Base-by-base conservation (phyloP, 2,329 filamentous ascomycete species). In the Aureobasidium sp. region DNA sequence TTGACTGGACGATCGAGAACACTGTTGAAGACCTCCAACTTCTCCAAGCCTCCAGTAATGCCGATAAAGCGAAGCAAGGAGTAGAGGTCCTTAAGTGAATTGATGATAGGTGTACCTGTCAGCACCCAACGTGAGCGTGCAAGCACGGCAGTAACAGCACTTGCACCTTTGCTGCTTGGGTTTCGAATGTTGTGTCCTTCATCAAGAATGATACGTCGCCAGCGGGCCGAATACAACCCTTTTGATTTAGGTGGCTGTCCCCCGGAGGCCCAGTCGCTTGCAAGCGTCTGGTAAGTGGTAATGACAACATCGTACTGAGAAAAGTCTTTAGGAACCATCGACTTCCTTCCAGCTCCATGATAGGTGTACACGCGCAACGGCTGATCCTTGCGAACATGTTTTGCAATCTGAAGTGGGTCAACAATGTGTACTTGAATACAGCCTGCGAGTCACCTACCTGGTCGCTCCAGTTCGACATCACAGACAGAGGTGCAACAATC, bases 391-490 rank as follows among this genome's bases (percentile, higher is more conserved):
- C 84, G 81, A 50, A 93, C 82, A 69, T 96, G 91, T 41, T 82
- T 80, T 65, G 83, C 78, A 60, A 93, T 89, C 73, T 60, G 23
- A 5, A 23, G 10, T 8, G 4, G 6, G n/a, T 57, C 15, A 59
- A 32, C 13, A 5, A 36, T 44, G 17, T 36, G 15, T 8, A 23
- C n/a, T 36, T n/a, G 1, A 20, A 2, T 26, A 29, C 17, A 42
- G 2, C 6, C 52, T 57, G 13, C 27, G 20, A 46, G 13, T 48
- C 4, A 12, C 32, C 2, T 29, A 59, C 55, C 44, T 96, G 91
- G 60, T 87, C 85, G 67, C 84, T 85, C 91, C 91, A 96, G 68
- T 96, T 96, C 70, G 87, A 91, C 88, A 96, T 92, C 23, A 96
- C 90, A 57, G 87, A 87, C 6, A 95, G 82, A 0, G 91, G 91